Evolutionary conservation across 768 basidiomycete genomes (phyloP), one percentile per base, ranked within the genome.

Genomic region (Kwoniella dejecticola): DNA sequence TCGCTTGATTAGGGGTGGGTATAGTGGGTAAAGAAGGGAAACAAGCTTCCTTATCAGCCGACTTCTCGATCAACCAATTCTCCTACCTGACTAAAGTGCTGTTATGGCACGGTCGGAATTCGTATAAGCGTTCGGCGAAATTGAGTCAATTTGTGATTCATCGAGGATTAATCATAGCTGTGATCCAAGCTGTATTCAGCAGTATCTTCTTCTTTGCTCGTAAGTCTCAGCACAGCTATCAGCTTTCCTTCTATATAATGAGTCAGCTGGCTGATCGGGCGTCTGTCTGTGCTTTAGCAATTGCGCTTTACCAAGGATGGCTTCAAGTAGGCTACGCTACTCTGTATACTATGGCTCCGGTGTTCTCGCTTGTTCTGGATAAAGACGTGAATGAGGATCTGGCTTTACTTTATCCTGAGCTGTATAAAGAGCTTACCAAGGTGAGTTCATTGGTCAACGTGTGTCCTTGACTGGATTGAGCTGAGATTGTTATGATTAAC

Each of bases 11-110:
- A 93, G 92, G 94, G 52, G 86, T 99, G 30, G 96, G 96, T 21
- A 98, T 99, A 66, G 96, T 98, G 17, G 96, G 96, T 19, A 98
- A 99, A 79, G 96, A 98, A 82, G 96, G 96, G 24, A 94, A 91
- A 76, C 96, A 98, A 79, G 96, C 96, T 0, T 97, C 94, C 0
- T 85, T 99, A n/a, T 95, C 96, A 0, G 96, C 96, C 1, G 96
- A 98, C 79, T 98, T 99, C 75, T 95, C 92, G 3, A 90, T 99
- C 64, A 96, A 88, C 3, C 96, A 99, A 77, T 99, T 99, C 84
- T 91, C 90, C 74, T 84, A 86, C 78, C 86, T 99, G 49, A 96
- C 94, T 11, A 98, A 98, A 78, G 85, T 99, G 2, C 87, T 99
- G 19, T 84, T 98, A 40, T 99, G 96, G 96, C 96, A 98, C 66